Conservation (phyloP, 495 filamentous ascomycete species). For the Trichoderma virens region DNA sequence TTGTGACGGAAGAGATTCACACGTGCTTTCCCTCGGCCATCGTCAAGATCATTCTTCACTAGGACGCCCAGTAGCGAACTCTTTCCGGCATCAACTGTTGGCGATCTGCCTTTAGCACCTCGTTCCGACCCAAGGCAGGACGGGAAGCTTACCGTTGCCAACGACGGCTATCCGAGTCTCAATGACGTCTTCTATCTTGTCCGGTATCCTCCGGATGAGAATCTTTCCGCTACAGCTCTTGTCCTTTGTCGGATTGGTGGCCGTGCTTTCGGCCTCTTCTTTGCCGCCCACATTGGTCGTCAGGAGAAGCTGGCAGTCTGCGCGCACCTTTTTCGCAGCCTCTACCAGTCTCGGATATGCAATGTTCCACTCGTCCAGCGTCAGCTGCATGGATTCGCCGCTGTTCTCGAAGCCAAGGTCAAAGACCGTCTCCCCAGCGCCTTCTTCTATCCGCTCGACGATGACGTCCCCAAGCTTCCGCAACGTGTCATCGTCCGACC, state of each 20-base stretch:
- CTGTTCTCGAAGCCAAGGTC: constrained; percentile 90
- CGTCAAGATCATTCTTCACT: constrained; percentile 91
- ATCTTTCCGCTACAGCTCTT: constrained; percentile 72
- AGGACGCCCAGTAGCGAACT: constrained; percentile 94
- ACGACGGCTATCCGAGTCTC: constrained; percentile 97
- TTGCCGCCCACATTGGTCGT: constrained; percentile 85
- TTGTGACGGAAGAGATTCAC: constrained; percentile 98
- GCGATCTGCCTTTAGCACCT: constrained; percentile 6
- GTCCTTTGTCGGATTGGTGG: constrained; percentile 48
- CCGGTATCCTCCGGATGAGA: constrained; percentile 67
- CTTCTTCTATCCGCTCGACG: constrained; percentile 65
- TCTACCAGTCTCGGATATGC: constrained; percentile 61
- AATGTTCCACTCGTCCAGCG: constrained; percentile 68
- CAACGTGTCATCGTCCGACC: constrained; percentile 43
- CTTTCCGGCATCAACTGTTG: constrained; percentile 84
- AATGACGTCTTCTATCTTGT: constrained; percentile 74
- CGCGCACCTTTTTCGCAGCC: constrained; percentile 56
- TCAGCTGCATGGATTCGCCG: constrained; percentile 82
- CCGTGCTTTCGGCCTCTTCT: constrained; percentile 52
- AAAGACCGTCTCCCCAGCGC: constrained; percentile 84
- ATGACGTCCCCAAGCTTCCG: constrained; percentile 57
- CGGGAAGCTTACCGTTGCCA: constrained; percentile 61
- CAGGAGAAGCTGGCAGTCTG: constrained; percentile 70
- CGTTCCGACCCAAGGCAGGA: background rate
- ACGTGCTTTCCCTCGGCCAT: constrained; percentile 87